Evolutionary conservation across 2,329 filamentous ascomycete genomes (phyloP), one percentile per base, ranked within the genome.

Genomic region (Parasarocladium wereldwijsianum): DNA sequence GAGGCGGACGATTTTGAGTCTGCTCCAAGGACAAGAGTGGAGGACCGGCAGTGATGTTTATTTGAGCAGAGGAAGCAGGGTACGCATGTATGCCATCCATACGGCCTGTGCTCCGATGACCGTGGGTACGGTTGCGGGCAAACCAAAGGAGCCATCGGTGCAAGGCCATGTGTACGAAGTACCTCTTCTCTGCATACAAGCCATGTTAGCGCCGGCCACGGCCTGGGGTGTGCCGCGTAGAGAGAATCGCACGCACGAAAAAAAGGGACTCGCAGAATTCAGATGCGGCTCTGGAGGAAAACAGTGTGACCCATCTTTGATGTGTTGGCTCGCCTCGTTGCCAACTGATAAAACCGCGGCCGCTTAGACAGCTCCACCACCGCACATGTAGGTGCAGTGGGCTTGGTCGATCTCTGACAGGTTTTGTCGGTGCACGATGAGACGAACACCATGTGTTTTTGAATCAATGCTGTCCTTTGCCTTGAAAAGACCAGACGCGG

Each of bases 311-410:
- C 70, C 68, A 70, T 72, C 28, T 60, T 63, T 81, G 82, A 85
- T 92, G 84, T 79, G 83, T 67, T 92, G 84, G 83, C 83, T 76
- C 76, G 63, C 65, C 66, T 77, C 66, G 66, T 73, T 70, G 70
- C 81, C 81, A 87, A 76, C 86, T 74, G 67, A 75, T 71, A 62
- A 63, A 64, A 67, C 58, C 59, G 62, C 60, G 64, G 45, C 27
- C 62, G 60, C 65, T 66, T 69, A 70, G 59, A 55, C 61, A 65
- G 63, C 66, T 70, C 70, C 69, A 74, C 69, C 55, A 54, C 57
- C 53, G 58, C 59, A 64, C 56, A 60, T 58, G 54, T 52, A 54
- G 51, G 57, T 57, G 58, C 58, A 62, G 55, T 52, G 46, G 22
- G 14, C 30, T 47, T 47, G 52, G 47, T 41, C 58, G 59, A 62